A percentile compares a stretch with the other conserved stretches of the same genome.
These are phyloP conservation scores for Beauveria asiatica DNA, from an alignment of 2,329 filamentous ascomycete genomes.

Conservation along the genomic window DNA sequence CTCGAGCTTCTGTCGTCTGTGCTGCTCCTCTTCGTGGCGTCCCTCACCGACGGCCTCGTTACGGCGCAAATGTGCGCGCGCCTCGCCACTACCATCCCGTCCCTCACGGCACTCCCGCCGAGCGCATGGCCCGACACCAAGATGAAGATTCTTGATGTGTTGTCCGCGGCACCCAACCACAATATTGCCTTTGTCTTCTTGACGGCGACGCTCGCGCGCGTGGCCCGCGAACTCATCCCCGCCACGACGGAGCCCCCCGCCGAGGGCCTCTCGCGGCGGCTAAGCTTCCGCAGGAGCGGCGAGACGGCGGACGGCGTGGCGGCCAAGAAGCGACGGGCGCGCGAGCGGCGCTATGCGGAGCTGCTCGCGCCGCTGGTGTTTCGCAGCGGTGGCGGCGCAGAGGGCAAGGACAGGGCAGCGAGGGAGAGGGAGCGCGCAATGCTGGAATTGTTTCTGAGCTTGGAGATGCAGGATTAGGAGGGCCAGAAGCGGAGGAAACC, in stretches of 20 bases:
- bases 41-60: slow-evolving; percentile 72
- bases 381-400: slow-evolving; percentile 31
- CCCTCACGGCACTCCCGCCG: slow-evolving; percentile 19
- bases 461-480: slow-evolving; percentile 25
- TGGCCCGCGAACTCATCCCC: slow-evolving; percentile 40
- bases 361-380: slow-evolving; percentile 59
- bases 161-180: slow-evolving; percentile 64
- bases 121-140: slow-evolving; percentile 34
- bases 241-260: slow-evolving; percentile 23
- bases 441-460: slow-evolving; percentile 56
- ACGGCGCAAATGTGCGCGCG: slow-evolving; percentile 60
- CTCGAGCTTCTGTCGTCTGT: slow-evolving; percentile 67
- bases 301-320: not conserved
- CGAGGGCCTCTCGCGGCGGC: slow-evolving; percentile 31
- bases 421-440: slow-evolving; percentile 59
- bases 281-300: slow-evolving; percentile 31
- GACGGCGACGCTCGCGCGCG: slow-evolving; percentile 60
- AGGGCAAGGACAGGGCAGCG: slow-evolving; percentile 46
- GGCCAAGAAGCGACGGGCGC: slow-evolving; percentile 40
- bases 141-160: slow-evolving; percentile 57
- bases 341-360: slow-evolving; percentile 55
- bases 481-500: not conserved
- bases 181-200: slow-evolving; percentile 87
- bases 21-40: slow-evolving; percentile 64
- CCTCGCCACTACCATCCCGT: slow-evolving; percentile 51